Base-by-base conservation (phyloP, 1,284 basidiomycete species). In the Ustanciosporium gigantosporum region DNA sequence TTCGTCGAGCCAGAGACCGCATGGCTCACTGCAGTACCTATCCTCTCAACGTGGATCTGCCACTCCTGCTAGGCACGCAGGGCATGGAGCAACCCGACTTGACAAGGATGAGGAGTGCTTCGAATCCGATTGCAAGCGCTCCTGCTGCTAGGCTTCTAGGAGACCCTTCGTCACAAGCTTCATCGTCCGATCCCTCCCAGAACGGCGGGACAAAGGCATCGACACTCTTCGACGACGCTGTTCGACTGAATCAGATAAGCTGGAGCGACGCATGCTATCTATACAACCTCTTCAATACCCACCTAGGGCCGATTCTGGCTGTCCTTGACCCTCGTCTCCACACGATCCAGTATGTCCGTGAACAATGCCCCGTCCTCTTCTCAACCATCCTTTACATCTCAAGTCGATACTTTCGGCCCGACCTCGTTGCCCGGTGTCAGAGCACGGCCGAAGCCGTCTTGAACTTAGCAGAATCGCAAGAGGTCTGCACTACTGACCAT, bases 311-410 rank as follows among this genome's bases (percentile, higher is more conserved):
- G 5, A 50, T 66, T 22, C 46, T 46, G 7, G 74, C 77, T 4
- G 49, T 79, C 25, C 65, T 79, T 35, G 79, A 79, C 39, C 73
- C 77, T 1, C 60, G 67, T 3, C 52, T 79, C 0, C 77, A 79
- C 49, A 77, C 77, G 0, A 68, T 72, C 0, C 58, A 62, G 14
- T 90, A 88, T 72, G 84, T 90, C 60, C 87, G 89, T 64, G 81
- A 82, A 19, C 85, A 83, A 56, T 89, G 85, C 44, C 86, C 87
- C 0, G 86, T 91, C 71, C 82, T 91, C 43, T 91, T 90, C 78
- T 88, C 89, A 7, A 84, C 86, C 22, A 82, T 91, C 42, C 82
- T 90, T 70, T 87, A 88, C 83, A 87, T 87, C n/a, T 86, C 86
- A 19, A 87, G 86, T 81, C 90, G 90, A 78, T 91, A 90, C 70